Evolutionary conservation across 371 early-diverging fungal genomes (phyloP).

Genomic region (Rhizopus stolonifer): DNA sequence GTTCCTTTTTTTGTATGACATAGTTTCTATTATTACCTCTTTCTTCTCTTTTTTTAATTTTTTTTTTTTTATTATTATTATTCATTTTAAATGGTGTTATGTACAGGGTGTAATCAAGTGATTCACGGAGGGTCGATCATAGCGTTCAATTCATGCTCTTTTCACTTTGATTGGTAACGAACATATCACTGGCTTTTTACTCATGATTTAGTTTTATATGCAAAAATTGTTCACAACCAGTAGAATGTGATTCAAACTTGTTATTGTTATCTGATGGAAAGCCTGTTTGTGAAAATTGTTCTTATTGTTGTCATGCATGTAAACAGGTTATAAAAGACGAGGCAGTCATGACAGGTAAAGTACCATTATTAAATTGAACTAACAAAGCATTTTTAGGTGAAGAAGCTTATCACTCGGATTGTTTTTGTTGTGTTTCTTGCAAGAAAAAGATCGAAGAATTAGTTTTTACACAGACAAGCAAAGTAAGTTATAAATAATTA

Average conservation of each 20-base stretch:
- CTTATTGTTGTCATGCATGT: constrained; percentile 78
- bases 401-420: constrained; percentile 80
- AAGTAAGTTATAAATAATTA: too few relatives aligned
- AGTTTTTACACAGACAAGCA: constrained; percentile 80
- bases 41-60: neutral
- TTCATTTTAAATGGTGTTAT: constrained; percentile 16
- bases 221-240: constrained; percentile 68
- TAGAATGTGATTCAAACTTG: constrained; percentile 73
- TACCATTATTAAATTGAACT: neutral
- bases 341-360: constrained; percentile 81
- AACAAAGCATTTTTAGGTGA: constrained; percentile 49
- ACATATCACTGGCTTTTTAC: neutral
- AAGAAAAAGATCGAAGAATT: constrained; percentile 70
- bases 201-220: constrained; percentile 81
- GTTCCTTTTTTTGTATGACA: too few relatives aligned
- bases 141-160: constrained; percentile 77
- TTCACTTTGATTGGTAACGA: constrained; percentile 76
- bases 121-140: constrained; percentile 80
- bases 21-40: too few relatives aligned
- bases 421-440: constrained; percentile 78
- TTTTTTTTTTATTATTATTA: constrained; percentile 1
- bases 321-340: constrained; percentile 78
- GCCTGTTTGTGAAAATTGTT: constrained; percentile 85
- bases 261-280: constrained; percentile 76
- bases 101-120: constrained; percentile 66